These are phyloP conservation scores for Primulina tabacum DNA, from an alignment of 257 asterid species.

Conservation along the genomic window DNA sequence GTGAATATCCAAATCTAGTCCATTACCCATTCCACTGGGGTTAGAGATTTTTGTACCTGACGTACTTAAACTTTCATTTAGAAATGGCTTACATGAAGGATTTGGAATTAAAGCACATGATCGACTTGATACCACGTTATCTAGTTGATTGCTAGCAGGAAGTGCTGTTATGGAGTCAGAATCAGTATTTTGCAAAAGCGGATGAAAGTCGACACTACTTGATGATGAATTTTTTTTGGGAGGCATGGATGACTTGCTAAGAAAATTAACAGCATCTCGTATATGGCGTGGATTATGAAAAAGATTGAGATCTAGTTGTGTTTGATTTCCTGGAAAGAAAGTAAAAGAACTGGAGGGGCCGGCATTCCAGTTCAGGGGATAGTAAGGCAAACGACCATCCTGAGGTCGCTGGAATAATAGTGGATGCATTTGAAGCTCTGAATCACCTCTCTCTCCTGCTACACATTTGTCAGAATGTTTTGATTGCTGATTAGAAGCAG, in stretches of 20 bases:
- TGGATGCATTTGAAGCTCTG: slow-evolving; percentile 95
- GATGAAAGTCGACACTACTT: slow-evolving; percentile 67
- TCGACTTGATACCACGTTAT: slow-evolving; percentile 39
- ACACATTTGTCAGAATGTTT: slow-evolving; percentile 35
- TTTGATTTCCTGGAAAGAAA: slow-evolving; percentile 64
- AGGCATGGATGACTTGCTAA: slow-evolving; percentile 56
- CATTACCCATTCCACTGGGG: slow-evolving; percentile 41
- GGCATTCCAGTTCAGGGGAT: slow-evolving; percentile 36
- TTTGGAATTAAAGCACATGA: slow-evolving; percentile 29
- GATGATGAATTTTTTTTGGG: slow-evolving; percentile 43
- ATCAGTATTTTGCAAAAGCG: slow-evolving; percentile 70
- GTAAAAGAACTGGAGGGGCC: slow-evolving; percentile 46
- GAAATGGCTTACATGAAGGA: slow-evolving; percentile 31
- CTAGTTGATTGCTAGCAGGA: slow-evolving; percentile 34
- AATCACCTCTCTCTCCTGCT: slow-evolving; percentile 45
- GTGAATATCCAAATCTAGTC: slow-evolving; percentile 70
- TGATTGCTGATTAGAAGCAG: slow-evolving; percentile 36
- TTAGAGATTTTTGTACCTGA: slow-evolving; percentile 35
- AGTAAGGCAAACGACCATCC: slow-evolving; percentile 52
- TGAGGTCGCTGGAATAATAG: slow-evolving; percentile 72
- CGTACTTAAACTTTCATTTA: slow-evolving; percentile 35
- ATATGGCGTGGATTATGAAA: slow-evolving; percentile 67
- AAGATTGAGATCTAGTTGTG: slow-evolving; percentile 67
- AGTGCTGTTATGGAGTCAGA: slow-evolving; percentile 34
- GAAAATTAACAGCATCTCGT: slow-evolving; percentile 61